Evolutionary conservation across 2,329 filamentous ascomycete genomes (phyloP).

Genomic region (Dactylellina cionopaga): DNA sequence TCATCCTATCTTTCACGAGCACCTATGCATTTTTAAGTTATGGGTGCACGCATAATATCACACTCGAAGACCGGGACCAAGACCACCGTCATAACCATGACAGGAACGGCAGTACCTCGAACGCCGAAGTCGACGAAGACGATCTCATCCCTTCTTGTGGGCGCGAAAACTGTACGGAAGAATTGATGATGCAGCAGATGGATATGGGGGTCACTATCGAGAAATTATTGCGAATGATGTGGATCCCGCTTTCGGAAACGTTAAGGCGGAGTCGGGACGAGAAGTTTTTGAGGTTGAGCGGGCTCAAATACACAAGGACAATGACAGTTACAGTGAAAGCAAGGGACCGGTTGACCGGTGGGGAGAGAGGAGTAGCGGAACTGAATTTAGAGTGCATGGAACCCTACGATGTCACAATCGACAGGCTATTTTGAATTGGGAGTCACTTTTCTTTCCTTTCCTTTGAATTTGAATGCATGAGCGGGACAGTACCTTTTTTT

Average conservation of each 20-base stretch:
- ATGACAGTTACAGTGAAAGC: constrained; percentile 43
- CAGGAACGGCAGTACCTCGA: neutral
- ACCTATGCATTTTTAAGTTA: constrained; percentile 48
- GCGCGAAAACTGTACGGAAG: constrained; percentile 1
- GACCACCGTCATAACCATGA: constrained; percentile 5
- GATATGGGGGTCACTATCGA: constrained; percentile 49
- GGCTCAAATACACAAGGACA: constrained; percentile 31
- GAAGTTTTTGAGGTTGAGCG: constrained; percentile 34
- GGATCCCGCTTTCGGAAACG: constrained; percentile 47
- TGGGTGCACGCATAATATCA: constrained; percentile 40
- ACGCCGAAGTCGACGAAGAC: constrained; percentile 10
- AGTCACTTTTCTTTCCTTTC: neutral
- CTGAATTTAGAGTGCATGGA: constrained; percentile 47
- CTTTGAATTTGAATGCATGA: neutral
- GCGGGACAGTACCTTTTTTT: too few species aligned
- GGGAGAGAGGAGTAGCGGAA: constrained; percentile 30
- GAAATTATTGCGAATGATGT: constrained; percentile 47
- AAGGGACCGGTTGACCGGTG: constrained; percentile 12
- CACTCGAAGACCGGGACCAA: constrained; percentile 21
- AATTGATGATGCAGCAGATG: neutral
- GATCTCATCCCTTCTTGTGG: neutral
- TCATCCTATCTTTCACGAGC: constrained; percentile 43
- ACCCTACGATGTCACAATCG: constrained; percentile 40
- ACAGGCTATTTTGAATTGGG: constrained; percentile 10
- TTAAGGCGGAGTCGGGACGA: constrained; percentile 38